These are phyloP conservation scores for Pleoardoris graminearum DNA, from an alignment of 2,329 filamentous ascomycete genomes.

Conservation along the genomic window DNA sequence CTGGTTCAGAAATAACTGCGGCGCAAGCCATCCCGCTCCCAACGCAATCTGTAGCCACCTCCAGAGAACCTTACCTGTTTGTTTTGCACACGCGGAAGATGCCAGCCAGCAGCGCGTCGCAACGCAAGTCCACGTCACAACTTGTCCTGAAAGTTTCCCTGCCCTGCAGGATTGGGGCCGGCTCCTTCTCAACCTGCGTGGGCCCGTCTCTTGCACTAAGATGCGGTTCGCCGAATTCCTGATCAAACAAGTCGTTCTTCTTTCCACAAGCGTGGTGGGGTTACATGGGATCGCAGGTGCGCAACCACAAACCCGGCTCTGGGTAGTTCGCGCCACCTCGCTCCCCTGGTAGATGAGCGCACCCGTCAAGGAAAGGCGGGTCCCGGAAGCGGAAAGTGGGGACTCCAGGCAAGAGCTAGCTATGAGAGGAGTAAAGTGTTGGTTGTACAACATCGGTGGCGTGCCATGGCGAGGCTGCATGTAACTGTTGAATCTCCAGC, in stretches of 20 bases:
- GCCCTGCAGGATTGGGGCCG: background rate
- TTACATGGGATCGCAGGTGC: conserved; percentile 8
- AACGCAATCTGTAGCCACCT: background rate
- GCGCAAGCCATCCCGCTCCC: background rate
- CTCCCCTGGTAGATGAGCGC: conserved; percentile 16
- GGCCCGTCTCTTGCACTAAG: background rate
- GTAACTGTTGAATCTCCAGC: conserved; percentile 28
- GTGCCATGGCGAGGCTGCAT: conserved; percentile 38
- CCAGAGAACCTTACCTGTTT: background rate
- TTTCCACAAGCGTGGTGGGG: conserved; percentile 4
- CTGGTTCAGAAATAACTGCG: background rate
- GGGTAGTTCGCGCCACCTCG: conserved; percentile 27
- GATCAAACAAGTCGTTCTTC: background rate
- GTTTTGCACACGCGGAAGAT: background rate
- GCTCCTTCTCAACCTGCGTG: background rate
- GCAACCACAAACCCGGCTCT: conserved; percentile 16
- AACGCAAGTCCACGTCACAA: background rate
- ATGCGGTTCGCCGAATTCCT: background rate
- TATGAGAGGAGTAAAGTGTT: conserved; percentile 18
- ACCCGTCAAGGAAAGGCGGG: conserved; percentile 22
- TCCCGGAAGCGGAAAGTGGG: conserved; percentile 24
- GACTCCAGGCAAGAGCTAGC: conserved; percentile 21
- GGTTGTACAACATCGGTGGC: conserved; percentile 23
- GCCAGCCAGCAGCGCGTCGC: background rate
- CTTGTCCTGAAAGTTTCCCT: background rate